These are phyloP conservation scores for Suhomyces taliae DNA, from an alignment of 1,139 yeast genomes.

Conservation along the genomic window DNA sequence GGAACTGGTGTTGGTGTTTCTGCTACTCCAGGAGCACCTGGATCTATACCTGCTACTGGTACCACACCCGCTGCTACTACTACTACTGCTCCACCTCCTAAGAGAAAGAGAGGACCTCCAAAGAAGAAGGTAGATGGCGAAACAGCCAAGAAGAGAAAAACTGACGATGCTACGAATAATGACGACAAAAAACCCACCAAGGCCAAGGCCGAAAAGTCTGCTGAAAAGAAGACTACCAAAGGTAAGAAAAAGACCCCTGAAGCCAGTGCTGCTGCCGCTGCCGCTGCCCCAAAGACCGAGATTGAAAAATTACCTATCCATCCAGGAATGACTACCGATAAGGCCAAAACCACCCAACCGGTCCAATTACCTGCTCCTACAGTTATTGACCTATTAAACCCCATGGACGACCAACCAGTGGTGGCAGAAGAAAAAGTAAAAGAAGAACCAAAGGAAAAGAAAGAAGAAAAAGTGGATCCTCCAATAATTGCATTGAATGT, in stretches of 20 bases:
- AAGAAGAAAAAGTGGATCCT: conserved; percentile 29
- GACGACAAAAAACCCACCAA: conserved; percentile 9
- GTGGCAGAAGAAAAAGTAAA: conserved; percentile 11
- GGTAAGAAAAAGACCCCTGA: conserved; percentile 13
- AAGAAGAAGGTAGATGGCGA: conserved; percentile 15
- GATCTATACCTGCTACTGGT: no score
- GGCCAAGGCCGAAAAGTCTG: conserved; percentile 11
- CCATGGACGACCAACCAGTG: conserved; percentile 10
- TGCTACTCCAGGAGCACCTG: conserved; percentile 10
- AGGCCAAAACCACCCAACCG: conserved; percentile 6
- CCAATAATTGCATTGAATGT: conserved; percentile 57
- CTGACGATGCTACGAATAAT: conserved; percentile 15
- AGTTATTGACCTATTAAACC: conserved; percentile 18
- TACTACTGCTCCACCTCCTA: conserved; percentile 10
- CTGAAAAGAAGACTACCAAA: conserved; percentile 11
- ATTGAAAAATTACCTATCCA: conserved; percentile 18
- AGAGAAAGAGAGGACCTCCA: conserved; percentile 15
- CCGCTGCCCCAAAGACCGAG: conserved; percentile 17
- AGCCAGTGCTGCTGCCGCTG: neutral
- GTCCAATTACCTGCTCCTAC: conserved; percentile 19
- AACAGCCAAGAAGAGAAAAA: conserved; percentile 15
- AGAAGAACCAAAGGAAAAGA: conserved; percentile 21
- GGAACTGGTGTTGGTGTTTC: conserved; percentile 1
- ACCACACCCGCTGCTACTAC: neutral
- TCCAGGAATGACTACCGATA: conserved; percentile 24